Conservation (phyloP, 805 yeast species). For the Limtongozyma cylindracea region DNA sequence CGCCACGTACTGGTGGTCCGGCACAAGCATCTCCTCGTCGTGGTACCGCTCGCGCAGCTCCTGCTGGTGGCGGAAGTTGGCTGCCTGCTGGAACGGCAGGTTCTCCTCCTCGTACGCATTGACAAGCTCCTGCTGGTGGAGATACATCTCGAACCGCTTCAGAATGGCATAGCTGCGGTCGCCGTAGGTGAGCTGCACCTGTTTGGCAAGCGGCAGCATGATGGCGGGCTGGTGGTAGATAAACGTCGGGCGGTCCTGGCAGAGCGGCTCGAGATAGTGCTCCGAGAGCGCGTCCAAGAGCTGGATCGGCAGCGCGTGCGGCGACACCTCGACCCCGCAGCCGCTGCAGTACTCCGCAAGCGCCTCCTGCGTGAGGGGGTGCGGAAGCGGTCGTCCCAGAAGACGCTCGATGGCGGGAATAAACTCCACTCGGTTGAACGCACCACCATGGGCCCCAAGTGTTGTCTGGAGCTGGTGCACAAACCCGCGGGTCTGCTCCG, state of each 20-base stretch:
- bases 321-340: constrained; percentile 12
- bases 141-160: constrained; percentile 63
- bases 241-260: constrained; percentile 34
- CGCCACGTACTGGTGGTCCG: constrained; percentile 47
- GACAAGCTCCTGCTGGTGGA: constrained; percentile 56
- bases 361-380: constrained; percentile 10
- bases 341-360: constrained; percentile 14
- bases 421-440: constrained; percentile 23
- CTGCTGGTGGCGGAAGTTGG: constrained; percentile 39
- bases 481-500: constrained; percentile 3
- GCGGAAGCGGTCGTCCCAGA: constrained; percentile 25
- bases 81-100: constrained; percentile 45
- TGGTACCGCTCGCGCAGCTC: constrained; percentile 15
- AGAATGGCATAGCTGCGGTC: constrained; percentile 17
- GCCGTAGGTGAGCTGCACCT: constrained; percentile 10
- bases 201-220: constrained; percentile 76
- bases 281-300: constrained; percentile 41
- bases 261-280: constrained; percentile 36
- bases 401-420: constrained; percentile 30
- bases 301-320: constrained; percentile 22
- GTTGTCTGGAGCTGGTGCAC: too few relatives aligned
- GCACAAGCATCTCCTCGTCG: constrained; percentile 38
- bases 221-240: constrained; percentile 64
- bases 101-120: constrained; percentile 97
- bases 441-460: too few relatives aligned